Percentiles rank a stretch among this genome's conserved stretches.
Evolutionary conservation across 495 filamentous ascomycete genomes (phyloP).

Genomic region (Podospora appendiculata): DNA sequence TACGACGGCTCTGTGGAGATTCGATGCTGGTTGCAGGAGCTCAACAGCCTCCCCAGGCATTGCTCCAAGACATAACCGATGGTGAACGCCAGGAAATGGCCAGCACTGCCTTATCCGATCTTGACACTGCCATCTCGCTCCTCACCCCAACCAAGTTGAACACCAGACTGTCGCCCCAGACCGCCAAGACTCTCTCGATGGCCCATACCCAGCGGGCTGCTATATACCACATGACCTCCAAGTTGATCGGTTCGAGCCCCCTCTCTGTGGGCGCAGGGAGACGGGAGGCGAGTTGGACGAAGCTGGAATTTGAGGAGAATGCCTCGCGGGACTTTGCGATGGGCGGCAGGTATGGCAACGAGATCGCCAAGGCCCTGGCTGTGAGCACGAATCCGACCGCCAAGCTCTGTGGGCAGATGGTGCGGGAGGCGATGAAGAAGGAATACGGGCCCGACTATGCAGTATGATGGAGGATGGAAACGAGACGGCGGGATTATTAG

Average conservation of each 20-base stretch:
- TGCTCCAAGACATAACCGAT: constrained; percentile 21
- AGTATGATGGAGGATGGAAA: constrained; percentile 9
- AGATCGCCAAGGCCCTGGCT: constrained; percentile 65
- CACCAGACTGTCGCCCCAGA: constrained; percentile 48
- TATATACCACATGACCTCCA: constrained; percentile 57
- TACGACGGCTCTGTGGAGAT: constrained; percentile 53
- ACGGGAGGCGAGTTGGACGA: constrained; percentile 36
- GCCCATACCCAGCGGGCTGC: constrained; percentile 73
- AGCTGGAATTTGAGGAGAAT: constrained; percentile 57
- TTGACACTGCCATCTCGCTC: constrained; percentile 60
- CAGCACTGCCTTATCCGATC: constrained; percentile 46
- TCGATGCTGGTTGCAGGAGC: constrained; percentile 28
- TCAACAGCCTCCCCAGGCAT: constrained; percentile 11
- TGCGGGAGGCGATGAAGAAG: constrained; percentile 76
- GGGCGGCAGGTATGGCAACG: constrained; percentile 72
- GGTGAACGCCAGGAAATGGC: constrained; percentile 26
- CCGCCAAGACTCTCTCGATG: constrained; percentile 56
- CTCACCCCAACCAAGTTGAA: constrained; percentile 45
- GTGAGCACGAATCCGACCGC: constrained; percentile 81
- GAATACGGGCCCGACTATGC: constrained; percentile 47
- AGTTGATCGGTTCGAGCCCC: constrained; percentile 24
- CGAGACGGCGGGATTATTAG: neutral
- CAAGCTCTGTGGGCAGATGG: constrained; percentile 82
- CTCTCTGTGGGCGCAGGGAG: constrained; percentile 20
- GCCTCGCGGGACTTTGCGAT: constrained; percentile 67